Evolutionary conservation across 1,284 basidiomycete genomes (phyloP).

Genomic region (Peniophora sp.): DNA sequence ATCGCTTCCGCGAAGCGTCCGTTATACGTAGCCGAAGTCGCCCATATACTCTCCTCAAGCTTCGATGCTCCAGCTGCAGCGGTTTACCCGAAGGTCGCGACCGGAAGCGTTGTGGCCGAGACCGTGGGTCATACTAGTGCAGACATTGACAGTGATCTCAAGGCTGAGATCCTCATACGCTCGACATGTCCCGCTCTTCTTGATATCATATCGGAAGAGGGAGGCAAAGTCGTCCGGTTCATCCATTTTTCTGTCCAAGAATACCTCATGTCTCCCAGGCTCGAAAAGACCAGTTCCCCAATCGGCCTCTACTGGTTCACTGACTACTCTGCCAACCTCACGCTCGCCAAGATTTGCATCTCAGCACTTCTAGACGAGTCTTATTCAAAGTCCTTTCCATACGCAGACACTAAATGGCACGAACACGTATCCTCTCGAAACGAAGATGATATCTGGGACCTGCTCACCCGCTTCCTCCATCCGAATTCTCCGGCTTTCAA

Average conservation of each 20-base stretch:
- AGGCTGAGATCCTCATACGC: not conserved
- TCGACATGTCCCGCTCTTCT: not conserved
- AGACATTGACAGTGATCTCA: too few relatives aligned
- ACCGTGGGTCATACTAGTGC: too few relatives aligned
- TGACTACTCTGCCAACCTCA: not conserved
- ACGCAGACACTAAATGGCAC: too few relatives aligned
- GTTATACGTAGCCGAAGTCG: not conserved
- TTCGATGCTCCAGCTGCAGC: not conserved
- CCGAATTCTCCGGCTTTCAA: too few relatives aligned
- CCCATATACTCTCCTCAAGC: not conserved
- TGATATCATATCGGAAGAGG: too few relatives aligned
- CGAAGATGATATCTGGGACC: too few relatives aligned
- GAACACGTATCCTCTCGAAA: too few relatives aligned
- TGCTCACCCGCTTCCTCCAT: too few relatives aligned
- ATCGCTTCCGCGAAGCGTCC: not conserved
- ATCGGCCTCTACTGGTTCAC: not conserved
- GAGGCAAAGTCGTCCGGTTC: too few relatives aligned
- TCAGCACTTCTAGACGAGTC: too few relatives aligned
- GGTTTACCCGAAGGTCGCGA: not conserved
- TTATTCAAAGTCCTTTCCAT: too few relatives aligned
- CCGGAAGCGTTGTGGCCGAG: not conserved
- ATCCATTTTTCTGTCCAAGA: not conserved
- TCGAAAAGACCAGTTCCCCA: not conserved
- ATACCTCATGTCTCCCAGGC: not conserved
- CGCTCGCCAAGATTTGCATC: not conserved